A percentile compares a stretch with the other conserved stretches of the same genome.
phyloP scores from a whole-genome alignment of 257 asterid species.

The Striga asiatica region DNA sequence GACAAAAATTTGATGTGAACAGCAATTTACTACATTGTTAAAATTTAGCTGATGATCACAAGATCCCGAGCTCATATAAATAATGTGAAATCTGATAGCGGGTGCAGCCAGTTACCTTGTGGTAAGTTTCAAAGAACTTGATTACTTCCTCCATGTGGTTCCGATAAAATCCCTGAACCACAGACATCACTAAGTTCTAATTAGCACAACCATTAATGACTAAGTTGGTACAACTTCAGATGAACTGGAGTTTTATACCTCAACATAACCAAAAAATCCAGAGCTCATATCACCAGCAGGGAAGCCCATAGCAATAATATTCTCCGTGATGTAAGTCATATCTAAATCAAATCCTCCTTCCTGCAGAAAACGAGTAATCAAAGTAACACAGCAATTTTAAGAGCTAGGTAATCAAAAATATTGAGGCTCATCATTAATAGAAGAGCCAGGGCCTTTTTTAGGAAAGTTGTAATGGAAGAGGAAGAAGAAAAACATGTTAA shows the following conservation, averaged over 20 bases:
- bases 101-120: constrained; percentile 52
- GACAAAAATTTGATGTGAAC: not conserved
- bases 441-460: not conserved
- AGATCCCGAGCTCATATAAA: constrained; percentile 1
- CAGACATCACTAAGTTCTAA: constrained; percentile 20
- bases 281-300: constrained; percentile 99
- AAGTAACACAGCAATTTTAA: constrained; percentile 9
- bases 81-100: not conserved
- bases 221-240: constrained; percentile 1
- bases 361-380: constrained; percentile 29
- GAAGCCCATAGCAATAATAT: constrained; percentile 98
- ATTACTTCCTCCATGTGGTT: constrained; percentile 99
- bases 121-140: constrained; percentile 85
- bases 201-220: constrained; percentile 9
- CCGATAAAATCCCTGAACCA: constrained; percentile 78
- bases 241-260: constrained; percentile 39
- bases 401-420: not conserved
- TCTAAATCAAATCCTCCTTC: constrained; percentile 99
- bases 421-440: not conserved
- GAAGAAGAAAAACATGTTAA: not conserved
- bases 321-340: constrained; percentile 99
- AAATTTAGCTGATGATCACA: not conserved
- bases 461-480: not conserved
- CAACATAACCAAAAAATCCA: constrained; percentile 93
- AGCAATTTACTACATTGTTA: not conserved